Conservation (phyloP, 768 basidiomycete genomes). For the Boletellus emodensis region DNA sequence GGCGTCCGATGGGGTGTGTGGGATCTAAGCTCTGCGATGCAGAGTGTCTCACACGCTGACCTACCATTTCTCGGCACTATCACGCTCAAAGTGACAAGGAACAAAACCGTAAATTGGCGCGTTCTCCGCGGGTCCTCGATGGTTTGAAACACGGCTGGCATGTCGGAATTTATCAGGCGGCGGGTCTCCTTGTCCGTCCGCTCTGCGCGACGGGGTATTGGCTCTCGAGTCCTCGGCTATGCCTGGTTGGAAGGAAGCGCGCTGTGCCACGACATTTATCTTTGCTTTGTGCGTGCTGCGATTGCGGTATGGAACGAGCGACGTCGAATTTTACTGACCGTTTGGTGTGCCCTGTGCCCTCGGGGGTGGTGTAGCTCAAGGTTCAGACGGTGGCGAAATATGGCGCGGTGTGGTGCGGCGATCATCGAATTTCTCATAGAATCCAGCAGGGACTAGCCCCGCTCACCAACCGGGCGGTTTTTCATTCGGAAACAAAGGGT, state of each 20-base stretch:
- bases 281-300: not conserved
- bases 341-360: not conserved
- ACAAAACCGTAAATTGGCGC: constrained; percentile 2
- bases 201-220: not conserved
- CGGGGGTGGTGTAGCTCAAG: constrained; percentile 11
- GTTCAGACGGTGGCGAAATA: constrained; percentile 13
- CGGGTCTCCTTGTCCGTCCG: not conserved
- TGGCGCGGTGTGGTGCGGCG: constrained; percentile 15
- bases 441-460: constrained; percentile 5
- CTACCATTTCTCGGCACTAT: not conserved
- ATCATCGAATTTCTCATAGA: constrained; percentile 23
- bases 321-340: not conserved
- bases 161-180: constrained; percentile 13
- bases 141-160: constrained; percentile 16
- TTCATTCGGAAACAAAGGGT: constrained; percentile 21
- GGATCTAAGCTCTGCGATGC: constrained; percentile 22
- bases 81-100: constrained; percentile 5
- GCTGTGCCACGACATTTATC: not conserved
- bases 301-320: not conserved
- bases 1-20: constrained; percentile 13
- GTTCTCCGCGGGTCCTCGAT: constrained; percentile 27
- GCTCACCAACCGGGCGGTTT: constrained; percentile 20
- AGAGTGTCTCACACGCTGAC: not conserved
- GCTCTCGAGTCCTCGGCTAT: constrained; percentile 5
- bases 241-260: not conserved